These are phyloP conservation scores for Petrea volubilis DNA, from an alignment of 257 asterid genomes.

Conservation along the genomic window DNA sequence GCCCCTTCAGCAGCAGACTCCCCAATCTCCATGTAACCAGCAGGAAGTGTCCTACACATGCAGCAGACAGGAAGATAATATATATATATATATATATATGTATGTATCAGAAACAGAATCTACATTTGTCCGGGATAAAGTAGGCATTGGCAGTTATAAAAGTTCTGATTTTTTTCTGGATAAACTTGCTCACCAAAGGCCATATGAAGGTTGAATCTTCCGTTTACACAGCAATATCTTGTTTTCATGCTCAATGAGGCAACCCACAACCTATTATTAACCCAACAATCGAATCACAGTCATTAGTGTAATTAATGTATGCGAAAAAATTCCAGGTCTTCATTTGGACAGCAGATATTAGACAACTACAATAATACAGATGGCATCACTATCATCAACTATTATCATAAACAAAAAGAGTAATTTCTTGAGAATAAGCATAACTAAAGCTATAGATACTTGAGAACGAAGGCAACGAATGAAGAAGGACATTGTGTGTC, in stretches of 20 bases:
- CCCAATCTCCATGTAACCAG: constrained; percentile 97
- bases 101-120: no score
- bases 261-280: constrained; percentile 83
- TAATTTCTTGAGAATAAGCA: background rate
- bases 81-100: no score
- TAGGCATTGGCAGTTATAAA: background rate
- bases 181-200: constrained; percentile 75
- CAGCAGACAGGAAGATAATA: background rate
- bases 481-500: no score
- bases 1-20: constrained; percentile 96
- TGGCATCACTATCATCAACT: background rate
- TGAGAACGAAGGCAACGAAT: no score
- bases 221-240: constrained; percentile 84
- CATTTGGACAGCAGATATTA: background rate
- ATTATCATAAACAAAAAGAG: background rate
- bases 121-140: background rate
- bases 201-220: constrained; percentile 88
- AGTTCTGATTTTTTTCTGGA: background rate
- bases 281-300: constrained; percentile 4
- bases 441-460: background rate
- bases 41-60: constrained; percentile 88
- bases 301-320: constrained; percentile 1
- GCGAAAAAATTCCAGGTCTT: constrained; percentile 3
- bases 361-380: background rate
- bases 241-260: constrained; percentile 93